Evolutionary conservation across 2,329 filamentous ascomycete genomes (phyloP).

Genomic region (Phialophora expanda): DNA sequence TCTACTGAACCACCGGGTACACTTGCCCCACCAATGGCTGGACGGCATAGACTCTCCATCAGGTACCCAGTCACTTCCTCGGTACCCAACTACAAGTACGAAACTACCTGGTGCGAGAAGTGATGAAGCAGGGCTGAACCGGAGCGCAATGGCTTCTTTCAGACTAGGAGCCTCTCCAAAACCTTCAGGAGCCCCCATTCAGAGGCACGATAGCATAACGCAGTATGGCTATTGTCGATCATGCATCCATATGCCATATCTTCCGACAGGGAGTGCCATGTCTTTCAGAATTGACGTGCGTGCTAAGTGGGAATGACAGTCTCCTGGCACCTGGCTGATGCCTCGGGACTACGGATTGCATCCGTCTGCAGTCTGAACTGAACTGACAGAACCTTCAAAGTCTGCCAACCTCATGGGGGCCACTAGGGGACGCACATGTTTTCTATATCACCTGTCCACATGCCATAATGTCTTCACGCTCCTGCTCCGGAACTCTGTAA

Average conservation of each 20-base stretch:
- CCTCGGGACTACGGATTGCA: not conserved
- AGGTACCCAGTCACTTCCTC: not conserved
- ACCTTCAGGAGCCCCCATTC: not conserved
- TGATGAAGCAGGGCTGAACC: not conserved
- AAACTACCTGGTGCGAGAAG: not conserved
- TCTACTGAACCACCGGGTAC: no score
- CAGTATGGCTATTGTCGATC: not conserved
- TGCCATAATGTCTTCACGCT: not conserved
- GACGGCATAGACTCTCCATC: not conserved
- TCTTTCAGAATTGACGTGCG: constrained; percentile 61
- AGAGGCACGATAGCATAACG: not conserved
- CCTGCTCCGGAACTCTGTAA: not conserved
- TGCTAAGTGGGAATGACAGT: not conserved
- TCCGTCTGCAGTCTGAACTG: not conserved
- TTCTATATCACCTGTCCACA: not conserved
- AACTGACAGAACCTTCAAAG: not conserved
- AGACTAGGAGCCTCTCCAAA: not conserved
- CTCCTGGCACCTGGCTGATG: not conserved
- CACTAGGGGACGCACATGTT: not conserved
- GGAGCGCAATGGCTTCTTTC: not conserved
- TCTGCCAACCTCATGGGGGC: not conserved
- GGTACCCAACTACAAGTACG: not conserved
- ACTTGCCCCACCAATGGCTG: not conserved
- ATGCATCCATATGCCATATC: not conserved
- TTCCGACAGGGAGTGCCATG: not conserved